phyloP scores from a whole-genome alignment of 2,329 filamentous ascomycete species.

The Fusarium liriodendri region DNA sequence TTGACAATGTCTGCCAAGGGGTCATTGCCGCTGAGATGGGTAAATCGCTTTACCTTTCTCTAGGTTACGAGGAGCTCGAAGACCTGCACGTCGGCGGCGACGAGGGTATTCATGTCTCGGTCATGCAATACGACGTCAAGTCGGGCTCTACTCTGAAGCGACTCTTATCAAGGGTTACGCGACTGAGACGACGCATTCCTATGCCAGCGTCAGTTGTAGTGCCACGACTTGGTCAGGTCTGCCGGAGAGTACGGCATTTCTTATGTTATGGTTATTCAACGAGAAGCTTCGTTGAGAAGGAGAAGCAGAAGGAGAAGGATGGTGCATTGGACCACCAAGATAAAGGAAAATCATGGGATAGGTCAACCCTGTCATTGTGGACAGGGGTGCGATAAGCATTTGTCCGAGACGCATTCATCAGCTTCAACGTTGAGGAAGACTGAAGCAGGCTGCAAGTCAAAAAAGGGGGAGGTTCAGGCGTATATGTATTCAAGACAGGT shows the following conservation, averaged over 20 bases:
- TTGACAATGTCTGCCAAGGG: background rate
- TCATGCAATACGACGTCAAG: background rate
- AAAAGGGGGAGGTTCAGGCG: background rate
- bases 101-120: background rate
- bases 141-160: background rate
- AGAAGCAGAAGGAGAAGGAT: background rate
- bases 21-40: constrained; percentile 7
- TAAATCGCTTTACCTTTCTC: background rate
- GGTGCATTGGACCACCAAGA: background rate
- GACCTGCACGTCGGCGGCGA: background rate
- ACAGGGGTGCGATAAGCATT: background rate
- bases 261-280: too few relatives aligned
- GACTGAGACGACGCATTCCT: background rate
- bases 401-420: background rate
- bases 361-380: background rate
- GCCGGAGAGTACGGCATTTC: background rate
- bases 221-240: background rate
- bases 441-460: background rate
- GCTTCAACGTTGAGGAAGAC: background rate
- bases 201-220: background rate
- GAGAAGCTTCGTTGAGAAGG: background rate
- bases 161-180: background rate
- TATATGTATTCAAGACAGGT: background rate
- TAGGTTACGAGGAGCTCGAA: background rate
- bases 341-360: background rate